A percentile compares a stretch with the other conserved stretches of the same genome.
Conservation (phyloP, 306 rosid species). For the Hippophae rhamnoides region DNA sequence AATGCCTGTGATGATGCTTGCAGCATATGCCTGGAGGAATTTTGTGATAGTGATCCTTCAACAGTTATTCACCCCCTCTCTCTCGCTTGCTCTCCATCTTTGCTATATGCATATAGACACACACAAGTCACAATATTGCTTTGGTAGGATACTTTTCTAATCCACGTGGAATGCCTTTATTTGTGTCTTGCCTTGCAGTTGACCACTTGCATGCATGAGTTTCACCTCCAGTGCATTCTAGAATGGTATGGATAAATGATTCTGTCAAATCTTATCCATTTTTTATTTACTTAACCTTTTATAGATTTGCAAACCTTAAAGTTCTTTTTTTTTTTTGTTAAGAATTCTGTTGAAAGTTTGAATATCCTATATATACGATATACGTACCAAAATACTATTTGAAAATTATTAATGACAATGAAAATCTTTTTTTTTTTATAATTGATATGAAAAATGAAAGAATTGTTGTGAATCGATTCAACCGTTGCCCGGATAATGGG, state of each 20-base stretch:
- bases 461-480: no score
- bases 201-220: constrained; percentile 82
- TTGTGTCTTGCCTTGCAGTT: constrained; percentile 38
- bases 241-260: constrained; percentile 58
- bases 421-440: no score
- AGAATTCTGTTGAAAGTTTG: no score
- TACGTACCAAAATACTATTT: no score
- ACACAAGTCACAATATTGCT: neutral
- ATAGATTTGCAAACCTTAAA: no score
- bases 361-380: no score
- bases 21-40: constrained; percentile 96
- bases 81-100: neutral
- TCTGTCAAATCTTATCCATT: neutral
- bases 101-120: neutral
- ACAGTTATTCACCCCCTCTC: constrained; percentile 28
- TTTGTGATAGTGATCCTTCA: constrained; percentile 66
- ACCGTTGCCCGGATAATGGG: no score
- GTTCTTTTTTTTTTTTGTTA: no score
- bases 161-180: constrained; percentile 1
- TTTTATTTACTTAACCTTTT: neutral
- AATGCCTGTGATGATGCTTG: constrained; percentile 81
- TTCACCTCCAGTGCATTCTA: constrained; percentile 93
- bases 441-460: no score
- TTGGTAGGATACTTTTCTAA: constrained; percentile 13
- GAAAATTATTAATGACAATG: no score